A percentile compares a stretch with the other conserved stretches of the same genome.
Conservation (phyloP, 2,329 filamentous ascomycete genomes). For the Colletotrichum sp. region DNA sequence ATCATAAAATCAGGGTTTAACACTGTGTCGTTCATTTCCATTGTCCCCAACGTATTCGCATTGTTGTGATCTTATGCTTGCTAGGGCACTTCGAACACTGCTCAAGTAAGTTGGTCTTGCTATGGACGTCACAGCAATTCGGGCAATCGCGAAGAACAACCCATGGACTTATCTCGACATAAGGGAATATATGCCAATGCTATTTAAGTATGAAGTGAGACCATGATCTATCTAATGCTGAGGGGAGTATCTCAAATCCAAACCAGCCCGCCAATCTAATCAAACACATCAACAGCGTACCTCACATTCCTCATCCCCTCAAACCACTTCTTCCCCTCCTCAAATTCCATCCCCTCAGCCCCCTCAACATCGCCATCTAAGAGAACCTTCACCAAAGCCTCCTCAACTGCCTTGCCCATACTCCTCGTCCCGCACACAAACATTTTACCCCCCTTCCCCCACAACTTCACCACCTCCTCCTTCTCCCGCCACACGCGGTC, state of each 20-base stretch:
- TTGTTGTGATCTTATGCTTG: accelerated
- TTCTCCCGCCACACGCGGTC: slow-evolving; percentile 42
- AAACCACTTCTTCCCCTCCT: slow-evolving; percentile 51
- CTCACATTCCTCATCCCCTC: slow-evolving; percentile 57
- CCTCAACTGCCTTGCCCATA: slow-evolving; percentile 46
- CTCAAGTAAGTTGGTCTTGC: accelerated
- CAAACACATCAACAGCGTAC: slow-evolving; percentile 67
- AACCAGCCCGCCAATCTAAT: slow-evolving; percentile 31
- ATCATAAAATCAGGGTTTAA: neutral
- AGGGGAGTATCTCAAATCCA: neutral
- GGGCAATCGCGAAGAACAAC: neutral
- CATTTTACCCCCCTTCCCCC: slow-evolving; percentile 49
- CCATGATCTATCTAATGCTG: neutral
- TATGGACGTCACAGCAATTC: accelerated
- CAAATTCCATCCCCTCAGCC: slow-evolving; percentile 32
- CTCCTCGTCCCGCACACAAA: slow-evolving; percentile 65
- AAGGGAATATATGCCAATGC: neutral
- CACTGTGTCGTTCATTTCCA: neutral
- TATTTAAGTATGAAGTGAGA: accelerated
- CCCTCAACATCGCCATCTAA: slow-evolving; percentile 27
- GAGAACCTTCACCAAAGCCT: slow-evolving; percentile 26
- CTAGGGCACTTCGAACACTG: neutral
- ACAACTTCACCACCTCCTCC: slow-evolving; percentile 34
- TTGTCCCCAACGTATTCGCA: neutral
- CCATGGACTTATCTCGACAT: accelerated